phyloP scores from a whole-genome alignment of 768 basidiomycete species.

The Tulasnella sp. region DNA sequence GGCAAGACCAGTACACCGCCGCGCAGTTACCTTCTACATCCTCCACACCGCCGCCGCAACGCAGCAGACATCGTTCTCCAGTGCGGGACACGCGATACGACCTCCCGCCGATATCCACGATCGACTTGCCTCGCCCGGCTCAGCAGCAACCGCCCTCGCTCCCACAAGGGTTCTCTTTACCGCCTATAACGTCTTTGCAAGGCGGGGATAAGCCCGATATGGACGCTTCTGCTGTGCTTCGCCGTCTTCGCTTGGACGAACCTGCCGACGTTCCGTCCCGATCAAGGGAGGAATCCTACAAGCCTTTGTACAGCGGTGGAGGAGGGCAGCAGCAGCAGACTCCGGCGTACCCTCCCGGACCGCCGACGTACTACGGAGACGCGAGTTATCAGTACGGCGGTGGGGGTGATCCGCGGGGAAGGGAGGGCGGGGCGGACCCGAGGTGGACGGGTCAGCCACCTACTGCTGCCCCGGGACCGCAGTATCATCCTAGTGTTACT shows the following conservation, averaged over 20 bases:
- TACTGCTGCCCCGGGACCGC: not conserved
- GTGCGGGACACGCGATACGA: constrained; percentile 15
- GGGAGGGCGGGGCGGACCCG: not conserved
- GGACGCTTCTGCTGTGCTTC: constrained; percentile 20
- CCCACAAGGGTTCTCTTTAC: constrained; percentile 1
- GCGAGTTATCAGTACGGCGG: not conserved
- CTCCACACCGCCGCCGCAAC: not conserved
- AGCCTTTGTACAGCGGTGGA: not conserved
- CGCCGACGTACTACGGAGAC: constrained; percentile 1
- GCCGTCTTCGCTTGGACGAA: constrained; percentile 19
- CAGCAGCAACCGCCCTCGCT: not conserved
- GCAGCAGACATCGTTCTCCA: not conserved
- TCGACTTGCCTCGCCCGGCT: constrained; percentile 6
- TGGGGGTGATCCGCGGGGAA: not conserved
- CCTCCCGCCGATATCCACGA: constrained; percentile 20
- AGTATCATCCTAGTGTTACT: not conserved
- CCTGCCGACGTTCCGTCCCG: not conserved
- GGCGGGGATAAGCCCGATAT: constrained; percentile 11
- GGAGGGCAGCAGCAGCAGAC: not conserved
- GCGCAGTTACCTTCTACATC: not conserved
- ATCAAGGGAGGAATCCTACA: not conserved
- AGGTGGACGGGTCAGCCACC: not conserved
- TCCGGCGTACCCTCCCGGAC: constrained; percentile 1
- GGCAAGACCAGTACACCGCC: constrained; percentile 4
- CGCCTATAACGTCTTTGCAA: constrained; percentile 15